Percentiles rank a stretch among this genome's conserved stretches.
phyloP scores from a whole-genome alignment of 257 asterid species.

The Nicotiana knightiana region DNA sequence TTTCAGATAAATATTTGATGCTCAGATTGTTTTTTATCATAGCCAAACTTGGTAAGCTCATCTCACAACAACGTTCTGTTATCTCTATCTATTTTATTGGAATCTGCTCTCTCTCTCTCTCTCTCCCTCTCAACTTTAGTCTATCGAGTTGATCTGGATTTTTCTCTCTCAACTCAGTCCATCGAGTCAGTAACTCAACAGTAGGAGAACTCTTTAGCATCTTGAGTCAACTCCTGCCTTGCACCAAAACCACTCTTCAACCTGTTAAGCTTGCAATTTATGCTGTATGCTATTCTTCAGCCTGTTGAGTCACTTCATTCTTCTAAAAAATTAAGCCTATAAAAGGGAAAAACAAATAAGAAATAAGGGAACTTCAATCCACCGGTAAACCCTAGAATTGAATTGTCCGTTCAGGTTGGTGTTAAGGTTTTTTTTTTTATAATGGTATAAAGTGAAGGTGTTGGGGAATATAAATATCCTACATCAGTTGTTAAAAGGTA shows the following conservation, averaged over 20 bases:
- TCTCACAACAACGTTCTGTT: neutral
- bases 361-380: neutral
- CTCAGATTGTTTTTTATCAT: neutral
- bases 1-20: too few species aligned
- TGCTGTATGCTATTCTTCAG: neutral
- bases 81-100: neutral
- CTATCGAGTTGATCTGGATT: neutral
- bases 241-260: neutral
- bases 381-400: neutral
- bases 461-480: neutral
- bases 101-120: neutral
- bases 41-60: neutral
- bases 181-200: neutral
- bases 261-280: neutral
- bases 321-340: neutral
- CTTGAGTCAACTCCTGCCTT: neutral
- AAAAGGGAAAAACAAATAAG: neutral
- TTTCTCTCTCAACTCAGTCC: neutral
- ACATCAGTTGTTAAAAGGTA: neutral
- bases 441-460: too few species aligned
- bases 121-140: neutral
- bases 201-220: neutral
- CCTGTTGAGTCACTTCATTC: neutral
- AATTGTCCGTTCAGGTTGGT: too few species aligned
- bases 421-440: too few species aligned